Base-by-base conservation (phyloP, 306 rosid species). In the Cucurbita ficifolia region DNA sequence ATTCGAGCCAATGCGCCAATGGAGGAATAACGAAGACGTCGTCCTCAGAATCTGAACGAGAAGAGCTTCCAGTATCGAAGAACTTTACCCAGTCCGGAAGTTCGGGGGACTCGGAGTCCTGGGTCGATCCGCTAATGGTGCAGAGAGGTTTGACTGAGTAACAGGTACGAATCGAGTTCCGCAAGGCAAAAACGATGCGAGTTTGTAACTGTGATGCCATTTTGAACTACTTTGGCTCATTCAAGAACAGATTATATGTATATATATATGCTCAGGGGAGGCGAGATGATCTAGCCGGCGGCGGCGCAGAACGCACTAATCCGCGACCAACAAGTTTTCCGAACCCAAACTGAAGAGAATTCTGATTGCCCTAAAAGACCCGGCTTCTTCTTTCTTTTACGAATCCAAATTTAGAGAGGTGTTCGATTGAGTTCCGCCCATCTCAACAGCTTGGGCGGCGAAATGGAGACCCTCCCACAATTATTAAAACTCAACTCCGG, bases 1-100 rank as follows among this genome's bases (percentile, higher is more conserved):
- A 49, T 40, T 92, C 84, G 43, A 88, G 81, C 98, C 98, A 93
- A 17, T 73, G 62, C 52, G 90, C 86, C 24, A 89, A 88, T 19
- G 98, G 86, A 81, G 96, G 96, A 75, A 90, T 87, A 8, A 89
- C 89, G 60, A 94, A 94, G 61, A 85, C 87, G 2, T 88, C 96
- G 22, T 83, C 96, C 12, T 82, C 82, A 0, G 78, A 51, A 16
- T 69, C 76, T 1, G 73, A 76, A 2, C 22, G 35, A 24, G 74
- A 18, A 64, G 90, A 56, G 76, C 9, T 43, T 19, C 60, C 76
- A n/a, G 69, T 48, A 38, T 83, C 83, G 46, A 82, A 77, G 81
- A 82, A 81, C 74, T 86, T 84, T 53, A 87, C 71, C 98, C 91
- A 94, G 69, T 57, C 55, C 1, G 95, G 90, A 73, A 90, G 86